Evolutionary conservation across 2,329 filamentous ascomycete species (phyloP), one percentile per base, ranked within the genome.

Genomic region (Epichloe festucae): DNA sequence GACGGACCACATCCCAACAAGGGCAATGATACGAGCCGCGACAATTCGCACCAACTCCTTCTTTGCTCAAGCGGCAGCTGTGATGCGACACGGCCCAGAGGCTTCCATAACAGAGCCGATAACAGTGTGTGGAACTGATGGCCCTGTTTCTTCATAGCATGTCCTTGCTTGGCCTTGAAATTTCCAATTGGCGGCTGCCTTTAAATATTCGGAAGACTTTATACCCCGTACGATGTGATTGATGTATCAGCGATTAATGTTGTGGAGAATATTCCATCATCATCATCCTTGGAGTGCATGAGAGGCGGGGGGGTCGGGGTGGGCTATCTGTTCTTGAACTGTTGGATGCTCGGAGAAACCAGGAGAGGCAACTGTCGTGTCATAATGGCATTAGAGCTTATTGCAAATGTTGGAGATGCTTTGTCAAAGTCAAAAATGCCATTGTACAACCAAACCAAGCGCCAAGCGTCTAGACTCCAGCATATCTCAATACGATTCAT

Each of bases 41-140:
- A 64, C 63, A 21, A 52, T 71, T 5, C 61, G 69, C 4, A 64
- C 70, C 36, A 66, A 71, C 44, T 69, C 68, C 0, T 70, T 71
- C 49, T 71, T 71, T 21, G 60, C 62, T 5, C 69, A 71, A 46
- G 67, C 68, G 11, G 58, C 59, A 8, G 55, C 59, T 14, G 58
- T 63, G 38, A 57, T 63, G 34, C 55, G 60, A 3, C 56, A 59
- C 17, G 59, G 59, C 3, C 52, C 52, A 10, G 52, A 53, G 42
- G 52, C 52, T n/a, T 51, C 52, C 7, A 53, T 53, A 15, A 51
- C 49, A 41, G 52, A 51, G 42, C 52, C 52, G 7, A 53, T 53
- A 6, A 53, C 52, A 6, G 47, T 53, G 12, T 53, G 52, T 43
- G 52, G 52, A 34, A 17, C 46, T 2, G 52, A 53, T 46, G 52